Percentiles rank a stretch among this genome's conserved stretches.
These are phyloP conservation scores for Zalerion maritima DNA, from an alignment of 495 filamentous ascomycete genomes.

Conservation along the genomic window DNA sequence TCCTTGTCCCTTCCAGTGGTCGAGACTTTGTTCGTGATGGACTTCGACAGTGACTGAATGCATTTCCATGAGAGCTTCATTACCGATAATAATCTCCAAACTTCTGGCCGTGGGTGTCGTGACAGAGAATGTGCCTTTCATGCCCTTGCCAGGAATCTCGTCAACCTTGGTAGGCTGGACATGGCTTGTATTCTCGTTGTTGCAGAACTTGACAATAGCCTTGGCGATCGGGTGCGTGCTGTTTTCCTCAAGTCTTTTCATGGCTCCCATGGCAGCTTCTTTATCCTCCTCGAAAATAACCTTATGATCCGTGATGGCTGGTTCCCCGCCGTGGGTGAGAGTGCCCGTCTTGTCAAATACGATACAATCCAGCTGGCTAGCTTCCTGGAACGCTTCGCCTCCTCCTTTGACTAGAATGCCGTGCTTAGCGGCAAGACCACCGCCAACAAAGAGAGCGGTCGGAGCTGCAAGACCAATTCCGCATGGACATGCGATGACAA, in stretches of 20 bases:
- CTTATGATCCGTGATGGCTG: conserved; percentile 56
- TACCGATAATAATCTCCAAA: conserved; percentile 68
- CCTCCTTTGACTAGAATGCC: conserved; percentile 90
- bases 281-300: conserved; percentile 26
- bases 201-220: conserved; percentile 60
- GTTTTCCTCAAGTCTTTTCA: conserved; percentile 59
- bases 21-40: conserved; percentile 28
- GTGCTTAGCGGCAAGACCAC: conserved; percentile 71
- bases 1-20: conserved; percentile 53
- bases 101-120: conserved; percentile 12
- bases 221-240: conserved; percentile 81
- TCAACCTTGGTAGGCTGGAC: conserved; percentile 38
- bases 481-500: conserved; percentile 90
- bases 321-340: conserved; percentile 70
- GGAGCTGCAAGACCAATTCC: conserved; percentile 85
- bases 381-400: conserved; percentile 93
- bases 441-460: conserved; percentile 84
- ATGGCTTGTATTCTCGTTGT: conserved; percentile 16
- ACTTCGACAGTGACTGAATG: conserved; percentile 18
- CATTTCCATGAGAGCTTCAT: conserved; percentile 56
- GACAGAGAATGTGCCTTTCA: conserved; percentile 55
- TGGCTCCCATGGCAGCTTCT: conserved; percentile 27
- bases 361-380: conserved; percentile 68
- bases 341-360: conserved; percentile 98
- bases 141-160: conserved; percentile 70